These are phyloP conservation scores for Microdochium nivale DNA, from an alignment of 2,329 filamentous ascomycete genomes.

Conservation along the genomic window DNA sequence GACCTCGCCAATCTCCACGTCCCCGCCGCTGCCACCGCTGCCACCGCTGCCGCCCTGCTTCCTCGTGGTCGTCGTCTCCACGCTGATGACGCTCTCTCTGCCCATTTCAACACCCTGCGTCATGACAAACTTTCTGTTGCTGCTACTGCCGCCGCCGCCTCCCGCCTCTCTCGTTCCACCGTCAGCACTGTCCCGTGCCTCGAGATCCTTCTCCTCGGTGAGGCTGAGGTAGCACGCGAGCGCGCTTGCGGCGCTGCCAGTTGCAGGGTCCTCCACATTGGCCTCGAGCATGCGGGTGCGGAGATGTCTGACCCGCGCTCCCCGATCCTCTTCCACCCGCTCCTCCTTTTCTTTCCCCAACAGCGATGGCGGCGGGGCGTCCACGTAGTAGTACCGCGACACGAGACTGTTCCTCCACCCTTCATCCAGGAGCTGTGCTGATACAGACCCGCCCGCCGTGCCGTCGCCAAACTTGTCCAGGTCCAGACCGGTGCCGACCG, in stretches of 20 bases:
- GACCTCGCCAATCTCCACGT: slow-evolving; percentile 11
- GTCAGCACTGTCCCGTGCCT: slow-evolving; percentile 15
- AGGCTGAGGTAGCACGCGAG: slow-evolving; percentile 46
- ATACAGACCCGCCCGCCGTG: background rate
- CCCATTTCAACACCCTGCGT: slow-evolving; percentile 64
- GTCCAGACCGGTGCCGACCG: slow-evolving; percentile 21
- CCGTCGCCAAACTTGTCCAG: slow-evolving; percentile 16
- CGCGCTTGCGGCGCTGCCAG: slow-evolving; percentile 53
- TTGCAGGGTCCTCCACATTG: slow-evolving; percentile 47
- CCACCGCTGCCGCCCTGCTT: slow-evolving; percentile 1
- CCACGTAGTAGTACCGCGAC: slow-evolving; percentile 51
- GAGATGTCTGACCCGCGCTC: slow-evolving; percentile 25
- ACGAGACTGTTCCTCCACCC: slow-evolving; percentile 47
- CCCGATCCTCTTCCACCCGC: no score
- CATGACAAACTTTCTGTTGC: slow-evolving; percentile 34
- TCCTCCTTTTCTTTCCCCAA: slow-evolving; percentile 8
- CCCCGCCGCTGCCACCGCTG: no score
- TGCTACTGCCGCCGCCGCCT: slow-evolving; percentile 11
- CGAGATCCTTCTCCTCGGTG: slow-evolving; percentile 21
- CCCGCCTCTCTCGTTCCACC: slow-evolving; percentile 8
- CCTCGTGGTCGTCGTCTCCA: slow-evolving; percentile 28
- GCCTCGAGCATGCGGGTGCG: slow-evolving; percentile 52
- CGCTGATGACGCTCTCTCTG: slow-evolving; percentile 40
- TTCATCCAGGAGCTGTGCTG: slow-evolving; percentile 32
- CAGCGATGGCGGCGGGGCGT: slow-evolving; percentile 20